Conservation (phyloP, 2,329 filamentous ascomycete genomes). For the Arthrobotrys iridis region DNA sequence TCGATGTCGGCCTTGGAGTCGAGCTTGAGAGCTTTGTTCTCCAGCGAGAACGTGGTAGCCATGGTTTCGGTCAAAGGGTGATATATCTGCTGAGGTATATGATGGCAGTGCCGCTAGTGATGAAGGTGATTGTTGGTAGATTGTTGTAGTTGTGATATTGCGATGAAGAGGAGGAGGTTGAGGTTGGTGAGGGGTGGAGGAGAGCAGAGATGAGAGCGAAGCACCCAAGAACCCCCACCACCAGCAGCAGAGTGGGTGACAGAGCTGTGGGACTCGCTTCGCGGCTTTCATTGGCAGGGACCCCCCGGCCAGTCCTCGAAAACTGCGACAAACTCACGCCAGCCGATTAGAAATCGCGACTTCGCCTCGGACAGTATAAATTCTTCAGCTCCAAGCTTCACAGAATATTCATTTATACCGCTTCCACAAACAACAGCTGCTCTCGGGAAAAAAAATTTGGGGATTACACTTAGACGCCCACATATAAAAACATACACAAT, state of each 20-base stretch:
- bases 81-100: background rate
- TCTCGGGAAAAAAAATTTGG: too few relatives aligned
- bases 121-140: background rate
- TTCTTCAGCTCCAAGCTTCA: too few relatives aligned
- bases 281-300: background rate
- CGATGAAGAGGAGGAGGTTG: background rate
- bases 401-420: too few relatives aligned
- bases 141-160: too few relatives aligned
- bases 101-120: background rate
- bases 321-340: background rate
- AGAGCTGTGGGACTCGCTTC: background rate
- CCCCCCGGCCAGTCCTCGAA: background rate
- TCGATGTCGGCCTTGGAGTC: conserved; percentile 87
- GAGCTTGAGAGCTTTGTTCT: conserved; percentile 91
- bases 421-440: too few relatives aligned
- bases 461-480: too few relatives aligned
- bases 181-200: background rate
- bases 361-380: too few relatives aligned
- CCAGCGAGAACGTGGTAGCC: conserved; percentile 75
- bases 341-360: conserved; percentile 33
- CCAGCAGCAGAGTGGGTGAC: too few relatives aligned
- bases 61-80: background rate
- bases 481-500: conserved; percentile 22
- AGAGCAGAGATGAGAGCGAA: background rate
- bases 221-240: too few relatives aligned